Evolutionary conservation across 441 rosid species (phyloP).

Genomic region (Pelargonium myrrhifolium): DNA sequence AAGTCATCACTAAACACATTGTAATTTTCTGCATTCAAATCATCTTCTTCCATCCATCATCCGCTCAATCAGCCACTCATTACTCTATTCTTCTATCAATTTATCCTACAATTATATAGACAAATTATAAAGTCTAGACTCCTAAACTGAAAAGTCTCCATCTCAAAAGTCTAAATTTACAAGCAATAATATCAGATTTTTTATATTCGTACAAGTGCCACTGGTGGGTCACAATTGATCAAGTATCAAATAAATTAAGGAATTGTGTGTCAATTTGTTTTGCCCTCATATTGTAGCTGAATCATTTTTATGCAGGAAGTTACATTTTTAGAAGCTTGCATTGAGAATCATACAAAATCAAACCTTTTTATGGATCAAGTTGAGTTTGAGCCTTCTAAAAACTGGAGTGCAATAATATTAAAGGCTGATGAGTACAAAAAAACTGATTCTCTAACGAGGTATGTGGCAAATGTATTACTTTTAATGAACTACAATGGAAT

Average conservation of each 20-base stretch:
- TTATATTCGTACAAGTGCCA: not conserved
- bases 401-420: slow-evolving; percentile 64
- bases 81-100: too few species aligned
- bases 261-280: not conserved
- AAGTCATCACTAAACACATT: too few species aligned
- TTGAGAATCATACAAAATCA: slow-evolving; percentile 89
- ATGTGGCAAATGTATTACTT: slow-evolving; percentile 12
- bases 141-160: too few species aligned
- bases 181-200: too few species aligned
- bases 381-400: slow-evolving; percentile 88
- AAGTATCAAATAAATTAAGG: not conserved
- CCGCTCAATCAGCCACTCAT: too few species aligned
- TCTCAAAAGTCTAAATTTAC: too few species aligned
- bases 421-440: slow-evolving; percentile 37
- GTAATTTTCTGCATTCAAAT: too few species aligned
- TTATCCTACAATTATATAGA: too few species aligned
- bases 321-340: slow-evolving; percentile 86
- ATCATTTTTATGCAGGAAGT: slow-evolving; percentile 53
- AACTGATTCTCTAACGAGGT: slow-evolving; percentile 38
- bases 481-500: not conserved
- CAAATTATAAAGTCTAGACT: too few species aligned
- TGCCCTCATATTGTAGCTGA: slow-evolving; percentile 12
- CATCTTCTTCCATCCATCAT: too few species aligned
- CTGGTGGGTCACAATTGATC: not conserved
- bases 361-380: slow-evolving; percentile 96